Base-by-base conservation (phyloP, 2,329 filamentous ascomycete genomes). In the Monosporascus sp. region DNA sequence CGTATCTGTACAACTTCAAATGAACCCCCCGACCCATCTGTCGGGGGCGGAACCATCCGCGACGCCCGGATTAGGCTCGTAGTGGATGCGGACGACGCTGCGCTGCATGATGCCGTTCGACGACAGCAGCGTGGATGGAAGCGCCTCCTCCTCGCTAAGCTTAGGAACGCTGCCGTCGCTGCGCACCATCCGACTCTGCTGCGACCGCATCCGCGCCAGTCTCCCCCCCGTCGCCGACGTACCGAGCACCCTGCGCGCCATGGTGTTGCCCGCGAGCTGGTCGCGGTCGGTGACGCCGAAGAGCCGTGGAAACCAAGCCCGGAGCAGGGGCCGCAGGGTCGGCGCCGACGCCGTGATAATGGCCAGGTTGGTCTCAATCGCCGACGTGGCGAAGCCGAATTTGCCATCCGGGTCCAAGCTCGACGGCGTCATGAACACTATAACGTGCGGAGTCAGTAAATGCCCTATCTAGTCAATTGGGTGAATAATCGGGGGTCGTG, bases 291-390 rank as follows among this genome's bases (percentile, higher is more conserved):
- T 17, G 7, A 59, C 59, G 40, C 63, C 60, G 38, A 63, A 61
- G 8, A 61, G 56, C 27, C 53, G 57, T 5, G 68, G 64, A 50
- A 71, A 66, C 66, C 69, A 70, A 16, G 66, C 63, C 26, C 69
- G 64, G 49, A 73, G 60, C 24, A 76, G 64, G n/a, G 72, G 71
- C 36, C 71, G 65, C 19, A 75, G 57, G 0, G 72, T 69, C 6
- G 73, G 73, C 1, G 71, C 73, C 7, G 72, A 75, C 38, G 72
- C 72, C 20, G 72, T 74, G 53, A 75, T 70, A 44, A 76, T 62
- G 19, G 71, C 72, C 9, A 73, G 66, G 59, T 75, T 75, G 26
- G 69, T 71, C 62, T 76, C 74, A 48, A 73, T 67, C 27, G 62
- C 67, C 1, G 69, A 71, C 16, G 65, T 69, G 52, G 69, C 61